These are phyloP conservation scores for Xylaria sp. DNA, from an alignment of 2,329 filamentous ascomycete species.

Conservation along the genomic window DNA sequence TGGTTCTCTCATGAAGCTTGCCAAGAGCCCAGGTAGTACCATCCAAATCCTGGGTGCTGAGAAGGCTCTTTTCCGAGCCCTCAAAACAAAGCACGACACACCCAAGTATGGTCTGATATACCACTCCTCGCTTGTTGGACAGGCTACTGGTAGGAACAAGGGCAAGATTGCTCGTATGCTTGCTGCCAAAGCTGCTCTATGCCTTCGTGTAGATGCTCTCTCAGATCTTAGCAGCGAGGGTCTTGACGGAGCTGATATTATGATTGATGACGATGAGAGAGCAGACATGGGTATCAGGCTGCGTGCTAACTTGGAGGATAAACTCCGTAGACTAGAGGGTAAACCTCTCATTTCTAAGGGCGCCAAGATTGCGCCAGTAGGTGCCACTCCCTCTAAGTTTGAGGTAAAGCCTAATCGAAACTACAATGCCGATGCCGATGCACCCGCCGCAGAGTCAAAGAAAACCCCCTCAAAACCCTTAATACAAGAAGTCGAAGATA, in stretches of 20 bases:
- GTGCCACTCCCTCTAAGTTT: conserved; percentile 75
- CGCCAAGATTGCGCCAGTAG: conserved; percentile 75
- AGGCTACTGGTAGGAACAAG: conserved; percentile 98
- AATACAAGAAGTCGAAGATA: conserved; percentile 47
- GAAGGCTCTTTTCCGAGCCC: conserved; percentile 95
- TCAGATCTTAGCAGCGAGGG: conserved; percentile 75
- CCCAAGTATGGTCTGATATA: conserved; percentile 98
- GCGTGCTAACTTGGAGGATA: conserved; percentile 76
- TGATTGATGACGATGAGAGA: conserved; percentile 86
- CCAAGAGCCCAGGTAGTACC: conserved; percentile 93
- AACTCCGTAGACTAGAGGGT: conserved; percentile 80
- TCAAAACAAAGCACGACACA: conserved; percentile 99
- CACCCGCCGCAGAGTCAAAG: conserved; percentile 59
- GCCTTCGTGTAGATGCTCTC: conserved; percentile 89
- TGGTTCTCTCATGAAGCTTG: conserved; percentile 90
- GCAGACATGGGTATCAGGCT: conserved; percentile 76
- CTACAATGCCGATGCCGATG: conserved; percentile 95
- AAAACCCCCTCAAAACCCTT: conserved; percentile 47
- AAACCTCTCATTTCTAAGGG: conserved; percentile 84
- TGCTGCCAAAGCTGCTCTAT: conserved; percentile 89
- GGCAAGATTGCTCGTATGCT: conserved; percentile 98
- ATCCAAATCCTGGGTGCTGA: conserved; percentile 98
- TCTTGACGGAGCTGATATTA: conserved; percentile 56
- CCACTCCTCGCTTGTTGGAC: conserved; percentile 90
- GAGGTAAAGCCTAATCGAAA: conserved; percentile 90